Conservation (phyloP, 148 eudicot genomes). For the Cornus controversa region DNA sequence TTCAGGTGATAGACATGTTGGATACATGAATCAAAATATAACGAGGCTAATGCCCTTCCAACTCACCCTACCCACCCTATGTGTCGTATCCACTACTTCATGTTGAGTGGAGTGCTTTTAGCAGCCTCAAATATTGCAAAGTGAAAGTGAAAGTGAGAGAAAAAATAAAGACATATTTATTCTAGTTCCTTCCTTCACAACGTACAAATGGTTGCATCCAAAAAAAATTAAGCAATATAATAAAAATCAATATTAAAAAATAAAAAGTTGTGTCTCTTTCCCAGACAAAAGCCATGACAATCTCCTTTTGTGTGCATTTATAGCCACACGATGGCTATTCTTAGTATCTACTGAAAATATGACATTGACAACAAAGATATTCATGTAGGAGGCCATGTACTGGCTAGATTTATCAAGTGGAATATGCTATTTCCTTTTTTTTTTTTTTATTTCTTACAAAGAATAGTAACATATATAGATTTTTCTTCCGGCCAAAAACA, state of each 20-base stretch:
- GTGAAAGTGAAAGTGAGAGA: background rate
- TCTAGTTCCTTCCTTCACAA: conserved; percentile 11
- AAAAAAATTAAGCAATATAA: background rate
- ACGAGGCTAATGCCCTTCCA: conserved; percentile 14
- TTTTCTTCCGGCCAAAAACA: too few relatives aligned
- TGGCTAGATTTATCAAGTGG: background rate
- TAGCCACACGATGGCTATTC: background rate
- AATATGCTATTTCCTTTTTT: background rate
- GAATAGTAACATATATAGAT: too few relatives aligned
- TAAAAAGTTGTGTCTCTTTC: conserved; percentile 17
- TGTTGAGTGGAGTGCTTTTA: background rate
- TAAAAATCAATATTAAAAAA: background rate
- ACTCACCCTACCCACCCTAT: background rate
- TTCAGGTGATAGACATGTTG: conserved; percentile 14
- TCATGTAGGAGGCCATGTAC: background rate
- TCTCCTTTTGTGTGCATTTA: background rate
- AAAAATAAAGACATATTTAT: conserved; percentile 8
- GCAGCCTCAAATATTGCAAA: background rate
- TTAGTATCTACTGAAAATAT: background rate
- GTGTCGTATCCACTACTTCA: background rate
- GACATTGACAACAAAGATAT: background rate
- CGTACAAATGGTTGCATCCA: background rate
- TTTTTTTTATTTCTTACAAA: background rate
- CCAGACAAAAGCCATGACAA: conserved; percentile 14
- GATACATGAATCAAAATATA: conserved; percentile 8